phyloP scores from a whole-genome alignment of 1,284 basidiomycete genomes.

The Ceratobasidium sp. region DNA sequence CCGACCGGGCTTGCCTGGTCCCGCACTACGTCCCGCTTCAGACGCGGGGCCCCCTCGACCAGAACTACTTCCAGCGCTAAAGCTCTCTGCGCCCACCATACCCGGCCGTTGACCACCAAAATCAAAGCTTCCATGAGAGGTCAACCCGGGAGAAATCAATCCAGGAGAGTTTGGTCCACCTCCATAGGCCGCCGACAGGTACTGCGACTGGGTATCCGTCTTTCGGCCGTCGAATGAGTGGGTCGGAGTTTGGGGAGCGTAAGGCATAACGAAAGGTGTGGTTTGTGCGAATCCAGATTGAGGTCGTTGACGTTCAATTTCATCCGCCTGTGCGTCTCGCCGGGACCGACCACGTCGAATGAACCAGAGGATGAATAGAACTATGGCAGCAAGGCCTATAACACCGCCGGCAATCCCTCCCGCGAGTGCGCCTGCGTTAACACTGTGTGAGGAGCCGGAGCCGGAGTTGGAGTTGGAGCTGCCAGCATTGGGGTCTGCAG shows the following conservation, averaged over 20 bases:
- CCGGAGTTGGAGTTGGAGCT: background rate
- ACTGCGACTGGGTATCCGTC: background rate
- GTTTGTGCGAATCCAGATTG: background rate
- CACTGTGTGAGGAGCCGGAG: background rate
- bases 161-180: constrained; percentile 10
- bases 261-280: constrained; percentile 34
- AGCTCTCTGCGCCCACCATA: constrained; percentile 13
- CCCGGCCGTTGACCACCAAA: background rate
- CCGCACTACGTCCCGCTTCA: background rate
- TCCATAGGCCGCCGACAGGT: background rate
- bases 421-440: background rate
- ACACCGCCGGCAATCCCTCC: constrained; percentile 20
- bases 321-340: background rate
- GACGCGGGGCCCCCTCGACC: constrained; percentile 7
- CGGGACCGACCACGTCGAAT: constrained; percentile 6
- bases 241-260: background rate
- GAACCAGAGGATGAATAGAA: constrained; percentile 9
- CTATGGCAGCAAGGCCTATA: background rate
- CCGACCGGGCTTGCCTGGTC: background rate
- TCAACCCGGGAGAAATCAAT: constrained; percentile 9
- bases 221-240: constrained; percentile 1
- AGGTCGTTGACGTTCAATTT: background rate
- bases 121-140: constrained; percentile 29
- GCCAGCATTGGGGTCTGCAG: constrained; percentile 8
- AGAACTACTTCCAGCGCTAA: constrained; percentile 30